Conservation (phyloP, 1,284 basidiomycete species). For the Microbotryum scabiosae region DNA sequence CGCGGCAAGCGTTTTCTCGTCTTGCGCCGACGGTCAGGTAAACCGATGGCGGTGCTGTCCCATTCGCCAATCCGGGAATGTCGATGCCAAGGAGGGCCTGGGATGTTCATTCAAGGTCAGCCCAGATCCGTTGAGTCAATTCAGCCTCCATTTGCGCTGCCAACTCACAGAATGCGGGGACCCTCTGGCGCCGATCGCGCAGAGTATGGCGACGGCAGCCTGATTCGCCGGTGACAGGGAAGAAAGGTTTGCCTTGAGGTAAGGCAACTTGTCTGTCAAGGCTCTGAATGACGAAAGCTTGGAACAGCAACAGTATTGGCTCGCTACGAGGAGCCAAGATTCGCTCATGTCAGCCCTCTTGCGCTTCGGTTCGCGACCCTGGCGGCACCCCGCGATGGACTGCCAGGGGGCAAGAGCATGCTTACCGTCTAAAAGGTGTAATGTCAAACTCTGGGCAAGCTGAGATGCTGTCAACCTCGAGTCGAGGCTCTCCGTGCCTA, state of each 20-base stretch:
- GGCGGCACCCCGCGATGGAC: too few species aligned
- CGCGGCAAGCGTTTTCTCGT: constrained; percentile 9
- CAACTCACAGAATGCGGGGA: constrained; percentile 1
- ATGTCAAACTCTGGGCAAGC: constrained; percentile 6
- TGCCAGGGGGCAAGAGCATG: too few species aligned
- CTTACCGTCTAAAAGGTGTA: constrained; percentile 18
- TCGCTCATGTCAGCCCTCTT: neutral
- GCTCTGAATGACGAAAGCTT: constrained; percentile 7
- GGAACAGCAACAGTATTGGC: constrained; percentile 12
- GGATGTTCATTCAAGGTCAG: neutral
- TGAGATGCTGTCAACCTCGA: neutral
- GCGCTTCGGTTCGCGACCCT: too few species aligned
- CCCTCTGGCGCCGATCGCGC: constrained; percentile 12
- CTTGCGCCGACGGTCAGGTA: constrained; percentile 4
- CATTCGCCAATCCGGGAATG: neutral
- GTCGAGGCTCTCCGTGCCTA: neutral
- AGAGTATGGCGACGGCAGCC: constrained; percentile 15
- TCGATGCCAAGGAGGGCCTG: constrained; percentile 17
- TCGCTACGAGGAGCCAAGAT: neutral
- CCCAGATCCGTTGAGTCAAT: neutral
- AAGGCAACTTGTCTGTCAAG: constrained; percentile 3
- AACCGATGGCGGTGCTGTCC: constrained; percentile 3
- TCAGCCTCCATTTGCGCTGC: too few species aligned
- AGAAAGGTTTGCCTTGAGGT: constrained; percentile 6
- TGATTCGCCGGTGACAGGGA: constrained; percentile 9